Evolutionary conservation across 2,329 filamentous ascomycete genomes (phyloP).

Genomic region (Exophiala aquamarina): DNA sequence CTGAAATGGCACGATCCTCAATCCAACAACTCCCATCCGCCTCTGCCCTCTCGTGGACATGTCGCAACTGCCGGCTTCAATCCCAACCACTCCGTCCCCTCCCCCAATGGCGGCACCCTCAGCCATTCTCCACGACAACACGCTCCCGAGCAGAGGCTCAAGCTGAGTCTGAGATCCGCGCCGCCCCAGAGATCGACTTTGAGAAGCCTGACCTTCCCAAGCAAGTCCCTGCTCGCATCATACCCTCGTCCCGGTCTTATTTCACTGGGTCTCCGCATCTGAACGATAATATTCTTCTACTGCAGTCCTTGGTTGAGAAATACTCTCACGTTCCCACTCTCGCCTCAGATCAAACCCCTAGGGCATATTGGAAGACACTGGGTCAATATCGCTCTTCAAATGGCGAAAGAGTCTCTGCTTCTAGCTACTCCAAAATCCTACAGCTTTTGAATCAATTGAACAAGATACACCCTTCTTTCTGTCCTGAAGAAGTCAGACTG

Average conservation of each 20-base stretch:
- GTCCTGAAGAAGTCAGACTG: slow-evolving; percentile 66
- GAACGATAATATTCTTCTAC: slow-evolving; percentile 76
- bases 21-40: slow-evolving; percentile 13
- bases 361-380: slow-evolving; percentile 77
- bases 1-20: slow-evolving; percentile 14
- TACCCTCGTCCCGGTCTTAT: slow-evolving; percentile 89
- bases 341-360: slow-evolving; percentile 64
- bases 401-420: slow-evolving; percentile 70
- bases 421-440: slow-evolving; percentile 77
- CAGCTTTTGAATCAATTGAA: slow-evolving; percentile 77
- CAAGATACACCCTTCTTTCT: slow-evolving; percentile 75
- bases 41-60: slow-evolving; percentile 16
- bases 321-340: slow-evolving; percentile 73
- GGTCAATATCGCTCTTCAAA: slow-evolving; percentile 70
- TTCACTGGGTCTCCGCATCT: slow-evolving; percentile 85
- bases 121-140: slow-evolving; percentile 20
- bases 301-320: slow-evolving; percentile 70
- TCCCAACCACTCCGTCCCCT: slow-evolving; percentile 4
- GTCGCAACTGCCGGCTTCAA: slow-evolving; percentile 20
- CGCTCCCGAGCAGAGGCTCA: slow-evolving; percentile 18
- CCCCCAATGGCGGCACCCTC: slow-evolving; percentile 4
- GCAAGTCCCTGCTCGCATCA: slow-evolving; percentile 62
- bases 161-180: slow-evolving; percentile 29
- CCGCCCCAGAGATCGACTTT: slow-evolving; percentile 48
- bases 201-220: slow-evolving; percentile 19